phyloP scores from a whole-genome alignment of 768 basidiomycete genomes.

The Naganishia friedmannii region DNA sequence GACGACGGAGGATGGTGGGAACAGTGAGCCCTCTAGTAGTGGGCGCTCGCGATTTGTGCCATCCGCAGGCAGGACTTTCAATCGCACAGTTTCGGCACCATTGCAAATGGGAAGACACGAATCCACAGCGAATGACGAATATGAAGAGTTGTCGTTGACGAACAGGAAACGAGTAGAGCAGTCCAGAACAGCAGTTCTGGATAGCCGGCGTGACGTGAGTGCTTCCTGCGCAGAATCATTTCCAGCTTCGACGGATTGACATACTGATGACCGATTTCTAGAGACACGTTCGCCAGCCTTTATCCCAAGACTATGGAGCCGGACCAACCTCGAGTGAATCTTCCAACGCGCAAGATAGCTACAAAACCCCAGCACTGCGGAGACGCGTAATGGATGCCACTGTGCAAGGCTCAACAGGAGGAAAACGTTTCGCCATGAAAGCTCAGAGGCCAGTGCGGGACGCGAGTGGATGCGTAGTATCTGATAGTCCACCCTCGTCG shows the following conservation, averaged over 20 bases:
- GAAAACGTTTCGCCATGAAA: slow-evolving; percentile 23
- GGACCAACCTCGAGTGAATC: neutral
- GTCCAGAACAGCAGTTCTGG: neutral
- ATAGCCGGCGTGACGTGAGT: slow-evolving; percentile 4
- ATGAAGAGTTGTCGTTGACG: slow-evolving; percentile 18
- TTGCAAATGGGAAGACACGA: slow-evolving; percentile 8
- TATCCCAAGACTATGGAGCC: slow-evolving; percentile 6
- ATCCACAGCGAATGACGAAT: neutral
- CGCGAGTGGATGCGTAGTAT: neutral
- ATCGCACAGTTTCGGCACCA: slow-evolving; percentile 14
- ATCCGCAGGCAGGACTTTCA: slow-evolving; percentile 11
- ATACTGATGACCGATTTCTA: neutral
- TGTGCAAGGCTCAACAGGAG: slow-evolving; percentile 21
- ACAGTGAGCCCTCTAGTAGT: neutral
- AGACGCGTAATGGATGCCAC: slow-evolving; percentile 16
- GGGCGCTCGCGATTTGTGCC: slow-evolving; percentile 19
- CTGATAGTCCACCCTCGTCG: neutral
- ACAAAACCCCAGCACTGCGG: slow-evolving; percentile 8
- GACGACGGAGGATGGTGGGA: neutral
- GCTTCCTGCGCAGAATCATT: neutral
- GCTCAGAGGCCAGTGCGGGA: slow-evolving; percentile 16
- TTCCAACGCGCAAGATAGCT: slow-evolving; percentile 2
- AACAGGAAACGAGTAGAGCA: slow-evolving; percentile 18
- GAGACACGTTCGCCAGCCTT: slow-evolving; percentile 1
- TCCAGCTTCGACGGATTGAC: neutral